Evolutionary conservation across 2,329 filamentous ascomycete species (phyloP), one percentile per base, ranked within the genome.

Genomic region (Spiromastix sp.): DNA sequence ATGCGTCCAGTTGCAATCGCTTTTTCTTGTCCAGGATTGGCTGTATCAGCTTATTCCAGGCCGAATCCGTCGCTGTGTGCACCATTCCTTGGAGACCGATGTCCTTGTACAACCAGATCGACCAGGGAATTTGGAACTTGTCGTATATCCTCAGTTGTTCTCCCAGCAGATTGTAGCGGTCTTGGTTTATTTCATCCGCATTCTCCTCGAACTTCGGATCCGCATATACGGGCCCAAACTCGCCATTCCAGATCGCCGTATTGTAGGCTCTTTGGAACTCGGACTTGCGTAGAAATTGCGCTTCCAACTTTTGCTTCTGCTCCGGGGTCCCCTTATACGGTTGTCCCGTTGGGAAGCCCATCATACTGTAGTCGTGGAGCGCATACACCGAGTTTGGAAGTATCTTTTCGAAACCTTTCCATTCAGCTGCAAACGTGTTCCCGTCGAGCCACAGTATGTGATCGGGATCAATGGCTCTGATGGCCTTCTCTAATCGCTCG

Each of bases 51-150:
- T 59, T 59, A 50, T 72, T 72, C 54, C 70, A 74, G 60, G 65
- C 7, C 64, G 50, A 0, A 66, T 64, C 21, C 58, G n/a, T n/a
- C n/a, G n/a, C 56, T 1, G 67, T 56, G 40, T 70, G 66, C 0
- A 71, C 56, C 70, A 75, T 72, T 4, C 70, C 71, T 49, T 74
- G 70, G 29, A 69, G 61, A 0, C 71, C 69, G 25, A 74, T 66
- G 39, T 75, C 70, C 48, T 74, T 75, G 52, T 72, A 74, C 0
- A 71, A 52, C 71, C 71, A 75, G 46, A 79, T 79, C 10, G 59
- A 68, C 75, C 74, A 79, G 35, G 63, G 59, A 22, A 71, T 69
- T 32, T 63, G 51, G 39, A 68, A 52, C 49, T 67, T 63, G 34
- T 67, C 63, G 48, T 75, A 75, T 27, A 74, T 67, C 8, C 54